Conservation (phyloP, 1,284 basidiomycete species). For the Cryptococcus depauperatus region DNA sequence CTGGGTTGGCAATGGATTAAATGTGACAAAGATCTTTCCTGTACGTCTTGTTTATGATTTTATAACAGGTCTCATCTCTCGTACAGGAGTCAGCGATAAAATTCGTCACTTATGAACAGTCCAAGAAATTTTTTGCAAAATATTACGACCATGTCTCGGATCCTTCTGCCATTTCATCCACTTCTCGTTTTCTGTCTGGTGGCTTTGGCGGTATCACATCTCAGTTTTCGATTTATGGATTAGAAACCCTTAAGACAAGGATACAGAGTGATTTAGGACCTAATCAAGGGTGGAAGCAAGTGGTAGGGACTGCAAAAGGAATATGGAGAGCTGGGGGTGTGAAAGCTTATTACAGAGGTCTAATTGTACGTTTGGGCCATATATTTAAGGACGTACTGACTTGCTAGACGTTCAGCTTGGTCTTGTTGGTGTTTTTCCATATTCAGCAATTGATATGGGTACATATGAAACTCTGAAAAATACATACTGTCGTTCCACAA, state of each 20-base stretch:
- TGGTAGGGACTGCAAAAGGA: constrained; percentile 55
- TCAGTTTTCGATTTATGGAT: constrained; percentile 59
- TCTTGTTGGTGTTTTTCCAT: constrained; percentile 82
- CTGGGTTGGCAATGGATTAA: constrained; percentile 65
- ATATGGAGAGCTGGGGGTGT: constrained; percentile 72
- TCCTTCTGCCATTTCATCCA: constrained; percentile 77
- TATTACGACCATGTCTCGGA: constrained; percentile 89
- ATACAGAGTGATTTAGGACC: constrained; percentile 75
- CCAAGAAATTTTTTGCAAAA: constrained; percentile 89
- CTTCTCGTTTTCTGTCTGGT: constrained; percentile 87
- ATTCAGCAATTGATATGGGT: constrained; percentile 85
- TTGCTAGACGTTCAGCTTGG: constrained; percentile 62
- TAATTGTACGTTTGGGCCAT: constrained; percentile 56
- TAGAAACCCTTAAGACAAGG: constrained; percentile 61
- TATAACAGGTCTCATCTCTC: neutral
- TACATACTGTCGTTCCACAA: constrained; percentile 69
- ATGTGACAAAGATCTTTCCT: constrained; percentile 78
- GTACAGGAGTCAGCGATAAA: constrained; percentile 86
- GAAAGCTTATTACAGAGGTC: constrained; percentile 81
- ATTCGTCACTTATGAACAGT: constrained; percentile 88
- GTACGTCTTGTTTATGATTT: constrained; percentile 29
- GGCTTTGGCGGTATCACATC: constrained; percentile 91
- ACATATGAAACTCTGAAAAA: constrained; percentile 87
- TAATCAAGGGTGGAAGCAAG: constrained; percentile 53
- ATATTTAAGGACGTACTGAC: neutral